Conservation (phyloP, 345 rosid species). For the Syzygium jambos region DNA sequence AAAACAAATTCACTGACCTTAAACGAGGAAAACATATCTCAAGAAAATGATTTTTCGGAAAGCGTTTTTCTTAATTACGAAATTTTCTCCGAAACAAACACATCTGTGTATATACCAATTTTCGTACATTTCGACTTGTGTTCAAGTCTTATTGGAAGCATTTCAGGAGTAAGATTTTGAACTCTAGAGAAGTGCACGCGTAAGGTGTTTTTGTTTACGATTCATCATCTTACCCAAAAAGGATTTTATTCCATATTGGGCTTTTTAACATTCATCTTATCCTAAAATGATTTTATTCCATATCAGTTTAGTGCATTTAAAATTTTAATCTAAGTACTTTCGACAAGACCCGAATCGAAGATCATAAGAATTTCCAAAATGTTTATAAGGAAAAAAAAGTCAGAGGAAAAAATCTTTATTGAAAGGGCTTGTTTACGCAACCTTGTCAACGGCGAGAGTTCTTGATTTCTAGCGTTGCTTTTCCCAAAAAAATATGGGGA, state of each 20-base stretch:
- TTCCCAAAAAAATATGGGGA: not conserved
- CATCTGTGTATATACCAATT: no score
- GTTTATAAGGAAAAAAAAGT: not conserved
- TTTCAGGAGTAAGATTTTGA: no score
- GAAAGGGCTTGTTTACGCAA: not conserved
- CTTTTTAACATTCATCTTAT: not conserved
- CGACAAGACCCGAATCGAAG: not conserved
- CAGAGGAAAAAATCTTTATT: fast-evolving
- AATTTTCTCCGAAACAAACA: no score
- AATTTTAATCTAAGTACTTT: not conserved
- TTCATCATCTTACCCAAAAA: not conserved
- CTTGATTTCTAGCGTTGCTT: not conserved
- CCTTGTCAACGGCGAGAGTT: fast-evolving
- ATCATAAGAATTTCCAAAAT: not conserved
- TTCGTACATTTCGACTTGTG: no score
- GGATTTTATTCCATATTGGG: not conserved
- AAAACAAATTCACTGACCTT: no score
- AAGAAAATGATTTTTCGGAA: no score
- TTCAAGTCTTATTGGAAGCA: no score
- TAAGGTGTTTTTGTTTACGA: not conserved
- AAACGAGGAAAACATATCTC: no score
- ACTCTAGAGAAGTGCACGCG: no score
- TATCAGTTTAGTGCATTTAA: not conserved
- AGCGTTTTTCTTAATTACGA: no score
- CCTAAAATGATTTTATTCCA: not conserved